These are phyloP conservation scores for Penicillium psychrosexuale DNA, from an alignment of 2,329 filamentous ascomycete species.

Conservation along the genomic window DNA sequence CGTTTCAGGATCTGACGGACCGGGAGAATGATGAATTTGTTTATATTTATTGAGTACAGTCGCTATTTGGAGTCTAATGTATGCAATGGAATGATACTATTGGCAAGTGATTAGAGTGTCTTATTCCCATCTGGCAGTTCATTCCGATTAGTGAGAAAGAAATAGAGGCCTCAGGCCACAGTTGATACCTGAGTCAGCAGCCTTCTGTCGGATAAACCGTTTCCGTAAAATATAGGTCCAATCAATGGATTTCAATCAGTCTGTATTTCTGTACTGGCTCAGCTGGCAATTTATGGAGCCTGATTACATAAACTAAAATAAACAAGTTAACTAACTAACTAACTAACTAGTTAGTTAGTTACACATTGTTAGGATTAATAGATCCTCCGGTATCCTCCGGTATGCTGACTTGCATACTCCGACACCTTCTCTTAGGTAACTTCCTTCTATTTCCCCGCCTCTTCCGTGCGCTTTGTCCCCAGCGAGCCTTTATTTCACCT, in stretches of 20 bases:
- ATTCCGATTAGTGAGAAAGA: background rate
- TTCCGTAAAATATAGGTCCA: too few relatives aligned
- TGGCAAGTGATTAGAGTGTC: background rate
- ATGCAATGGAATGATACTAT: background rate
- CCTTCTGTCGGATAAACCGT: too few relatives aligned
- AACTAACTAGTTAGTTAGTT: too few relatives aligned
- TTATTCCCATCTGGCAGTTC: background rate
- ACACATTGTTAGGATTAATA: too few relatives aligned
- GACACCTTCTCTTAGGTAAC: too few relatives aligned
- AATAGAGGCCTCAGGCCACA: background rate
- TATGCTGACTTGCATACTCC: too few relatives aligned
- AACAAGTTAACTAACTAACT: too few relatives aligned
- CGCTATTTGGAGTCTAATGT: background rate
- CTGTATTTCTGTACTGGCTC: too few relatives aligned
- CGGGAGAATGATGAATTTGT: conserved; percentile 66
- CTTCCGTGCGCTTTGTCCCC: background rate
- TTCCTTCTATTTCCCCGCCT: background rate
- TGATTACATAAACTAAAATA: too few relatives aligned
- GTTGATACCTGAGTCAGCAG: background rate
- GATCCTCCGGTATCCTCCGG: too few relatives aligned
- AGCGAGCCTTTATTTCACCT: background rate
- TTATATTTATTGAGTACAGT: conserved; percentile 52
- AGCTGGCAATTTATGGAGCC: too few relatives aligned
- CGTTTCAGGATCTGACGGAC: conserved; percentile 62
- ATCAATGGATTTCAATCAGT: too few relatives aligned